Evolutionary conservation across 78 protist genomes (phyloP), one percentile per base, ranked within the genome.

Genomic region (Andalucia godoyi): DNA sequence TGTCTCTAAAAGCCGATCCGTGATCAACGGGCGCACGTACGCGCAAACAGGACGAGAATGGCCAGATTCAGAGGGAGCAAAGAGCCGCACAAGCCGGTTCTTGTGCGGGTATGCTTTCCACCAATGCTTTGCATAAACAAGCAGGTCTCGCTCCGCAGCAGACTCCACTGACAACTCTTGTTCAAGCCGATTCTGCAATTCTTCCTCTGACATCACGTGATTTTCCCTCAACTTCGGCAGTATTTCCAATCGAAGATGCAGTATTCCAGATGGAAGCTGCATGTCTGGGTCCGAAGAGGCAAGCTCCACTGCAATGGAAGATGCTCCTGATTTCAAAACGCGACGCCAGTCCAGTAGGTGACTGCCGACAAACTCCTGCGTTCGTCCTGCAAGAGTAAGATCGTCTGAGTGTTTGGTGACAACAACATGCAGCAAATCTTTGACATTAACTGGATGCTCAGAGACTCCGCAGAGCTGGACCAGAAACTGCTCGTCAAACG

Each of bases 81-180:
- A 68, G 29, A 76, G 30, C 75, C 68, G 55, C 25, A 66, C 57
- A 9, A n/a, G 18, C 9, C 82, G 69, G 15, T 0, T 0, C 27
- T 23, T 1, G 53, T 54, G 74, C 30, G 39, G 0, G 43, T 23
- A 68, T 37, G 57, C 76, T 17, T 0, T 10, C 78, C 76, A 77
- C 83, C 83, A 77, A 10, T 34, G 32, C 17, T 39, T 18, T 10
- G 78, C 72, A 39, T 68, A 59, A n/a, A 30, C 13, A 30, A 64
- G 29, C 37, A 77, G 70, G 33, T 30, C 37, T 10, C 76, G 57
- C 36, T 77, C 76, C 7, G 76, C 50, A 6, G 66, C 78, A 13
- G 49, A 33, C 13, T 17, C 59, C 25, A 1, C 2, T 12, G 17
- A 30, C 12, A 65, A 59, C 55, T 76, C 66, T 23, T 18, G 17